A percentile compares a stretch with the other conserved stretches of the same genome.
Evolutionary conservation across 495 filamentous ascomycete genomes (phyloP).

Genomic region (Cercophora sp.): DNA sequence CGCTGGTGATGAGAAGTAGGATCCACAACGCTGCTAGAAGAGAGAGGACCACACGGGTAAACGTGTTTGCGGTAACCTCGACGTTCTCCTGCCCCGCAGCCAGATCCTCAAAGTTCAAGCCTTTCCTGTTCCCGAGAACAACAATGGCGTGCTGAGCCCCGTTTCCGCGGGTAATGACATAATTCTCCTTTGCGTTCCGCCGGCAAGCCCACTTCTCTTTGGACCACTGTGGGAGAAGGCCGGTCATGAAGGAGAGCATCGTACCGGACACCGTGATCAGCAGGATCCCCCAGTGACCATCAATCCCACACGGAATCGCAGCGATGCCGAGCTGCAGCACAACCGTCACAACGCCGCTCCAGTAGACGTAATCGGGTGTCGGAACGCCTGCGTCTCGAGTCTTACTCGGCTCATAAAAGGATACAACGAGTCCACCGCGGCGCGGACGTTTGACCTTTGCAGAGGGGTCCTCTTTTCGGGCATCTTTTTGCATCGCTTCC

Average conservation of each 20-base stretch:
- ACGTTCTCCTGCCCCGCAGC: conserved; percentile 16
- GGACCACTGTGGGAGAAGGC: conserved; percentile 43
- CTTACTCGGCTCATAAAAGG: background rate
- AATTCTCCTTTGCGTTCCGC: conserved; percentile 22
- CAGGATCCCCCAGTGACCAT: conserved; percentile 44
- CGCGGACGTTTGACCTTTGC: too few relatives aligned
- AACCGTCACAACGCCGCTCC: conserved; percentile 24
- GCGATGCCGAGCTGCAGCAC: conserved; percentile 46
- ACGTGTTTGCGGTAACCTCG: background rate
- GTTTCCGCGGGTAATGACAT: conserved; percentile 42
- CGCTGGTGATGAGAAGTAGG: conserved; percentile 35
- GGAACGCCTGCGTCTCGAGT: background rate
- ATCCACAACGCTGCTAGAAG: conserved; percentile 34
- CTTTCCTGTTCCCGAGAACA: conserved; percentile 31
- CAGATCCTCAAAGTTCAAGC: conserved; percentile 48
- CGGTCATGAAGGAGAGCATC: conserved; percentile 33
- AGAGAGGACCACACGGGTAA: background rate
- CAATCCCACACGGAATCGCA: conserved; percentile 38
- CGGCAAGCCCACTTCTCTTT: conserved; percentile 51
- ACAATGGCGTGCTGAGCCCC: conserved; percentile 43
- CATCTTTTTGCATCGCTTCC: background rate
- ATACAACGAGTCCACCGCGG: conserved; percentile 5
- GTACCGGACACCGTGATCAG: conserved; percentile 40
- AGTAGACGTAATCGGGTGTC: background rate
- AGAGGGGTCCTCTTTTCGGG: too few relatives aligned